Conservation (phyloP, 179 eudicot species). For the Sideroxylon spinosum region DNA sequence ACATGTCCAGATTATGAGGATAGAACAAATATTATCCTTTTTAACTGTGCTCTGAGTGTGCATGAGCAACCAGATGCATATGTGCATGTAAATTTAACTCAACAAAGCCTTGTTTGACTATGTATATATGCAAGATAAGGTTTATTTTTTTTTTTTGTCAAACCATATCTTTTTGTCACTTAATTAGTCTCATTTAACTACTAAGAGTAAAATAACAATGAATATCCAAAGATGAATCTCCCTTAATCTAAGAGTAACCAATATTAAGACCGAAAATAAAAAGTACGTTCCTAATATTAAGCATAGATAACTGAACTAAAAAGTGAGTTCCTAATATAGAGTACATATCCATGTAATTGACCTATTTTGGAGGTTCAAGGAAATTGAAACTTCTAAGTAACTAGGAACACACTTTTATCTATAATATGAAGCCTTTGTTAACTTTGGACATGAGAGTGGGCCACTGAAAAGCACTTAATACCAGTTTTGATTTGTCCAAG, state of each 20-base stretch:
- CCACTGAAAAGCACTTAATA: too few species aligned
- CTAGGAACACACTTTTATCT: neutral
- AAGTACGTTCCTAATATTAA: neutral
- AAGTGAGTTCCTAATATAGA: neutral
- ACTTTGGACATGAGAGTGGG: too few species aligned
- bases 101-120: neutral
- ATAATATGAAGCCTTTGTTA: too few species aligned
- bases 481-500: too few species aligned
- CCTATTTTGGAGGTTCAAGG: neutral
- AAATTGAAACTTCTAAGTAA: neutral
- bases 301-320: too few species aligned
- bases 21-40: neutral
- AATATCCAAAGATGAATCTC: too few species aligned
- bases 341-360: neutral
- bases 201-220: too few species aligned
- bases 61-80: neutral
- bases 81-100: slow-evolving; percentile 1
- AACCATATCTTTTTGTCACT: neutral
- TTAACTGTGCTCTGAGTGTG: neutral
- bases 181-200: neutral
- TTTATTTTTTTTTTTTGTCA: neutral
- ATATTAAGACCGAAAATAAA: neutral
- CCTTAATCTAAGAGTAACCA: neutral
- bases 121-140: neutral
- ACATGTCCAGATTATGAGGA: neutral